Evolutionary conservation across 2,329 filamentous ascomycete species (phyloP).

Genomic region (Aspergillus phoenicis): DNA sequence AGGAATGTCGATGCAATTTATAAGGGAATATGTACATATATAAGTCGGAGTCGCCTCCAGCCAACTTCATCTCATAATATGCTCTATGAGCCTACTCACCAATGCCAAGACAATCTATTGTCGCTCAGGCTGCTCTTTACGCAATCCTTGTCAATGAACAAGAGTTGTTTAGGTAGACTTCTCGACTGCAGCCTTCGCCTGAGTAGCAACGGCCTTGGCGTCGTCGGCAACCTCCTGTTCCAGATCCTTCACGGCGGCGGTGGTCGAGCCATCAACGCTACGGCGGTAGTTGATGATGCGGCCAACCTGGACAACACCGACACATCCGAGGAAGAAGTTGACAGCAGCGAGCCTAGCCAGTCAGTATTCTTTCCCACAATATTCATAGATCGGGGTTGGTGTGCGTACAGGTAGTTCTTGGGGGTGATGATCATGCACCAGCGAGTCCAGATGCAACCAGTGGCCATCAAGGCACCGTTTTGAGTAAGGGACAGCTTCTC

Average conservation of each 20-base stretch:
- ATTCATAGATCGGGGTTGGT: background rate
- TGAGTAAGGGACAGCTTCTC: conserved; percentile 92
- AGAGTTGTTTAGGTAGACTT: conserved; percentile 25
- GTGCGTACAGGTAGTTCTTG: conserved; percentile 77
- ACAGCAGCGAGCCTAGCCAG: conserved; percentile 76
- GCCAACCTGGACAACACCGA: conserved; percentile 78
- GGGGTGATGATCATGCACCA: conserved; percentile 99
- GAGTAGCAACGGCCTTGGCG: conserved; percentile 36
- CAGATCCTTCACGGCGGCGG: conserved; percentile 43
- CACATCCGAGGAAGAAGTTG: conserved; percentile 95
- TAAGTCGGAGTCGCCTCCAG: background rate
- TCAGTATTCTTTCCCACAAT: conserved; percentile 11
- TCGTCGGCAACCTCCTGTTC: conserved; percentile 40
- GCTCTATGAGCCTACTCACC: conserved; percentile 2
- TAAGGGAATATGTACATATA: conserved; percentile 7
- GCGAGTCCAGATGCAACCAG: conserved; percentile 94
- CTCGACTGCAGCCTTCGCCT: conserved; percentile 40
- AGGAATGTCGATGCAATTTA: conserved; percentile 2
- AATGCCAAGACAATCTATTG: conserved; percentile 6
- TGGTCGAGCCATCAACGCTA: conserved; percentile 56
- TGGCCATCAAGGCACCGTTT: conserved; percentile 86
- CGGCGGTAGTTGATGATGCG: conserved; percentile 70
- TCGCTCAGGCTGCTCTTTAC: background rate
- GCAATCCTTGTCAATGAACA: conserved; percentile 20
- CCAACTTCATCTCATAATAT: background rate